Evolutionary conservation across 1,284 basidiomycete genomes (phyloP).

Genomic region (Sparassis latifolia): DNA sequence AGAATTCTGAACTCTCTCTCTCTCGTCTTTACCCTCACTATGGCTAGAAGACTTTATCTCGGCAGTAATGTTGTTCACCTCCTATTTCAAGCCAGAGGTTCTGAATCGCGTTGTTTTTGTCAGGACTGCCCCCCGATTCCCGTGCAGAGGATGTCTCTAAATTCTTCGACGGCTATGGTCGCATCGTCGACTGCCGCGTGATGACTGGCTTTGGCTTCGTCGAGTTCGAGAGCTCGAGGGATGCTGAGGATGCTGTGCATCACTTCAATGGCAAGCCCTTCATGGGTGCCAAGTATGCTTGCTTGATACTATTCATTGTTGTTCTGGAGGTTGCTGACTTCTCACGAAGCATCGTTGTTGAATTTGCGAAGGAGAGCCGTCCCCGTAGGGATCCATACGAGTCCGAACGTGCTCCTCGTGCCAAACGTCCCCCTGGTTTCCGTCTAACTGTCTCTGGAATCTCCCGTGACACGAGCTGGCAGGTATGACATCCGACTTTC

Average conservation of each 20-base stretch:
- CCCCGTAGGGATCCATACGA: constrained; percentile 76
- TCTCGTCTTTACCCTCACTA: constrained; percentile 40
- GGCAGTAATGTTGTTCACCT: constrained; percentile 50
- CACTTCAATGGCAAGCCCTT: constrained; percentile 84
- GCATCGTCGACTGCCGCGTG: constrained; percentile 85
- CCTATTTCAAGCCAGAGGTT: neutral
- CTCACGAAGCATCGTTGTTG: constrained; percentile 72
- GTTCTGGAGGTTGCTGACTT: constrained; percentile 9
- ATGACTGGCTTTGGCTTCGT: constrained; percentile 96
- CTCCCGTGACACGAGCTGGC: constrained; percentile 92
- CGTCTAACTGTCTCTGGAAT: constrained; percentile 83
- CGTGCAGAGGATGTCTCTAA: constrained; percentile 76
- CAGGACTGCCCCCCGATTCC: constrained; percentile 74
- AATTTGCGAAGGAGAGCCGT: constrained; percentile 86
- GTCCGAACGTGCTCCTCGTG: constrained; percentile 45
- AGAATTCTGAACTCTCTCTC: constrained; percentile 12
- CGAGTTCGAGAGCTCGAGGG: constrained; percentile 86
- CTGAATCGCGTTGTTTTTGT: neutral
- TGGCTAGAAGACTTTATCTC: constrained; percentile 79
- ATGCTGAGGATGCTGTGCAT: constrained; percentile 87
- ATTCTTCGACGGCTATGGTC: constrained; percentile 83
- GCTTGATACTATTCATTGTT: neutral
- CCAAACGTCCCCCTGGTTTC: constrained; percentile 73
- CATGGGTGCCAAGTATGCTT: constrained; percentile 75
- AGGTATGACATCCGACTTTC: constrained; percentile 53